A percentile compares a stretch with the other conserved stretches of the same genome.
phyloP scores from a whole-genome alignment of 352 stramenopile genomes.

The Phytophthora podocarpi region DNA sequence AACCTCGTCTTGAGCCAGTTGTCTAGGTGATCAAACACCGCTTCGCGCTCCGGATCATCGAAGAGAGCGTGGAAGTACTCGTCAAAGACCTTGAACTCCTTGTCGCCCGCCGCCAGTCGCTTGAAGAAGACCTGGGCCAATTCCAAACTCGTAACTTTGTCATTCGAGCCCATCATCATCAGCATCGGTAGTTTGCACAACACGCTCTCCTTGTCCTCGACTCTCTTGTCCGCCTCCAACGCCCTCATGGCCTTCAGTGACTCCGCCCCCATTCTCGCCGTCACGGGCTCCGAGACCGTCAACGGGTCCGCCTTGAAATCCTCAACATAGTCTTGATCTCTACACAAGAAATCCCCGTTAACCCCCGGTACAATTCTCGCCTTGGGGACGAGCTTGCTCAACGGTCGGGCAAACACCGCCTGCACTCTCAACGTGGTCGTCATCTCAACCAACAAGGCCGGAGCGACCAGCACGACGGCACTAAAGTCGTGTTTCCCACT shows the following conservation, averaged over 20 bases:
- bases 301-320: constrained; percentile 49
- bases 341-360: constrained; percentile 37
- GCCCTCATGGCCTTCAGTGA: constrained; percentile 44
- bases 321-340: constrained; percentile 49
- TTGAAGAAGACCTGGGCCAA: constrained; percentile 55
- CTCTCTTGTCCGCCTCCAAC: constrained; percentile 37
- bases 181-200: constrained; percentile 39
- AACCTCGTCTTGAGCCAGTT: constrained; percentile 55
- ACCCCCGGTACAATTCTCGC: constrained; percentile 61
- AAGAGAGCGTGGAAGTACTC: constrained; percentile 68
- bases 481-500: constrained; percentile 47
- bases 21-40: constrained; percentile 42
- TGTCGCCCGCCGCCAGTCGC: constrained; percentile 47
- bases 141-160: constrained; percentile 60
- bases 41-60: constrained; percentile 59
- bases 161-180: constrained; percentile 56
- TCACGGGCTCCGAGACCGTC: constrained; percentile 46
- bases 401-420: constrained; percentile 40
- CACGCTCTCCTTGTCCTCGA: constrained; percentile 32
- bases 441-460: constrained; percentile 59
- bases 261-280: constrained; percentile 48
- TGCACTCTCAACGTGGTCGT: constrained; percentile 53
- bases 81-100: constrained; percentile 65
- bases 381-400: constrained; percentile 54
- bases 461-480: constrained; percentile 59